Percentiles rank a stretch among this genome's conserved stretches.
phyloP scores from a whole-genome alignment of 2,329 filamentous ascomycete species.

The Sarocladiaceae sp. region DNA sequence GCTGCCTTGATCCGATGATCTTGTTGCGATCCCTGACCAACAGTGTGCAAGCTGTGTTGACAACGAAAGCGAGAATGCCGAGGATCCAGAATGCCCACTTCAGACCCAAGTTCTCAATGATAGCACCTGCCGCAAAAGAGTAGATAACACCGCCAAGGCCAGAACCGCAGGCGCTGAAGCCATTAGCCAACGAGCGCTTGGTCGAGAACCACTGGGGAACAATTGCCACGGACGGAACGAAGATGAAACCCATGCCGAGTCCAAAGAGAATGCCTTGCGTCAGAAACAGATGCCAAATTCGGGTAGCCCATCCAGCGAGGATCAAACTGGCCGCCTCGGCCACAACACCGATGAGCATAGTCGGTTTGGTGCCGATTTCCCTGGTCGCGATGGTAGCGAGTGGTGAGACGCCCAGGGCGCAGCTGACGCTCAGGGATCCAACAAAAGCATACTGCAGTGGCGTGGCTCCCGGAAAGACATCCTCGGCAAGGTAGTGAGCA shows the following conservation, averaged over 20 bases:
- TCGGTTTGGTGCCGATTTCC: slow-evolving; percentile 52
- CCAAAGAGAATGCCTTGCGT: slow-evolving; percentile 72
- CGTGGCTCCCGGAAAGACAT: slow-evolving; percentile 53
- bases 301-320: slow-evolving; percentile 56
- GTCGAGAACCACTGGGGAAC: slow-evolving; percentile 70
- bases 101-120: slow-evolving; percentile 58
- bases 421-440: slow-evolving; percentile 32
- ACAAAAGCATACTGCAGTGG: slow-evolving; percentile 65
- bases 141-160: slow-evolving; percentile 70
- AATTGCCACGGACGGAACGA: slow-evolving; percentile 61
- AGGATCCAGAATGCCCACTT: slow-evolving; percentile 62
- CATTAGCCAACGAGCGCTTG: slow-evolving; percentile 62
- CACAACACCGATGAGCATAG: slow-evolving; percentile 55
- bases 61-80: slow-evolving; percentile 55
- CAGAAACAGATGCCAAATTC: slow-evolving; percentile 72
- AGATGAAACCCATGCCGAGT: slow-evolving; percentile 71
- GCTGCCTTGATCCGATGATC: slow-evolving; percentile 58
- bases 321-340: slow-evolving; percentile 58
- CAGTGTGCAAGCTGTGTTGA: slow-evolving; percentile 57
- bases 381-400: slow-evolving; percentile 54
- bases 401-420: slow-evolving; percentile 58
- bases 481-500: slow-evolving; percentile 45
- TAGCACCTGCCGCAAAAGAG: slow-evolving; percentile 59
- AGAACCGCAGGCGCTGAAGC: slow-evolving; percentile 60
- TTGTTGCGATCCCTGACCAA: slow-evolving; percentile 68